Percentiles rank a stretch among this genome's conserved stretches.
Evolutionary conservation across 1,284 basidiomycete genomes (phyloP).

Genomic region (Heimioporus punctisporus): DNA sequence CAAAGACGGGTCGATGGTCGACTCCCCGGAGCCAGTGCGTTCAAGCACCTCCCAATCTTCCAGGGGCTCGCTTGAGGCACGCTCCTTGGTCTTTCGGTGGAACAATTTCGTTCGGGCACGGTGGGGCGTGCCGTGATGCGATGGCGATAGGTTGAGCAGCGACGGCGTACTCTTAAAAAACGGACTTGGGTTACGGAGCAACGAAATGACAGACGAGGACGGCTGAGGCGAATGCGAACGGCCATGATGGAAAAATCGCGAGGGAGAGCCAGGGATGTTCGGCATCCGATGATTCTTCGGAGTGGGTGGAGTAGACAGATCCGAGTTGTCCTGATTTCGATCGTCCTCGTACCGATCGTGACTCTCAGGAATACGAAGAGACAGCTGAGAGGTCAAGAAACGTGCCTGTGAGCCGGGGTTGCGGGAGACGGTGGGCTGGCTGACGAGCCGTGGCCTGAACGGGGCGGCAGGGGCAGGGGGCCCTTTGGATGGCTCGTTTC

Average conservation of each 20-base stretch:
- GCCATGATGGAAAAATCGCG: constrained; percentile 26
- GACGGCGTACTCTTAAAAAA: constrained; percentile 38
- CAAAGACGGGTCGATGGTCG: constrained; percentile 24
- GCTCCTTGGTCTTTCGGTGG: constrained; percentile 36
- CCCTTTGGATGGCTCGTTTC: constrained; percentile 8
- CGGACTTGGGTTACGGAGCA: constrained; percentile 35
- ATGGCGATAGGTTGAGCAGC: constrained; percentile 29
- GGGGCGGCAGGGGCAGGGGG: constrained; percentile 10
- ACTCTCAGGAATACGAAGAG: constrained; percentile 33
- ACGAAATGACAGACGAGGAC: constrained; percentile 34
- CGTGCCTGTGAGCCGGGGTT: constrained; percentile 31
- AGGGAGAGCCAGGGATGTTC: constrained; percentile 32
- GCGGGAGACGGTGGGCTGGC: constrained; percentile 32
- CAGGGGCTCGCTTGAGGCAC: constrained; percentile 32
- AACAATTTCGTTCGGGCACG: constrained; percentile 34
- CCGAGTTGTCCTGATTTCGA: constrained; percentile 29
- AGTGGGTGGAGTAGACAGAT: constrained; percentile 32
- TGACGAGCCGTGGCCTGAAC: constrained; percentile 29
- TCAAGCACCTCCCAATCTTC: constrained; percentile 35
- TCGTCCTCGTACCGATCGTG: constrained; percentile 34
- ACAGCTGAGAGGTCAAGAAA: constrained; percentile 33
- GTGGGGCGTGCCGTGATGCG: constrained; percentile 32
- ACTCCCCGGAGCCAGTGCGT: constrained; percentile 24
- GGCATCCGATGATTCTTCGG: constrained; percentile 34
- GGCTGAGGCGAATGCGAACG: constrained; percentile 35